phyloP scores from a whole-genome alignment of 2,329 filamentous ascomycete species.

The Fusarium oxysporum region DNA sequence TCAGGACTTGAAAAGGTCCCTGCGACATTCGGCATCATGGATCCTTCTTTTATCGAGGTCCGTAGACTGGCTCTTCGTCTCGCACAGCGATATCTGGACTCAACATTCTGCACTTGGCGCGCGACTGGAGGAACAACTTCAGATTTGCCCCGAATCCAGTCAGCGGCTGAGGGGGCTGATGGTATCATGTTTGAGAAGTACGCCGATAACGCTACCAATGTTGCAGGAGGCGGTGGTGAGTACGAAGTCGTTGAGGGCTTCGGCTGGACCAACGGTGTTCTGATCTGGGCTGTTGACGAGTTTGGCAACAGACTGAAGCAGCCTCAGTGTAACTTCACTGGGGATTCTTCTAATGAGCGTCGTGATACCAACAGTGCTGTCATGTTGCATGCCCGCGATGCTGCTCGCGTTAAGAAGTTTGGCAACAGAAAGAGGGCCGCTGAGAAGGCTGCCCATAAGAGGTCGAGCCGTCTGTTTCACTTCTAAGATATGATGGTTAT shows the following conservation, averaged over 20 bases:
- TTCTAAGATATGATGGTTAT: not conserved
- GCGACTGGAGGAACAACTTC: slow-evolving; percentile 72
- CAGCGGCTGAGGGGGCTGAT: slow-evolving; percentile 54
- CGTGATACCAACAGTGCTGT: slow-evolving; percentile 55
- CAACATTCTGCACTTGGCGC: slow-evolving; percentile 76
- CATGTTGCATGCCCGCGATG: slow-evolving; percentile 60
- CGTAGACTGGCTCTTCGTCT: slow-evolving; percentile 68
- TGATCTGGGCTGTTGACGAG: slow-evolving; percentile 73
- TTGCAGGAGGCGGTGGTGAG: slow-evolving; percentile 73
- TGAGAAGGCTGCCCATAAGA: slow-evolving; percentile 25
- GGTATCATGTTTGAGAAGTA: slow-evolving; percentile 81
- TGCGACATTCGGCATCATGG: slow-evolving; percentile 63
- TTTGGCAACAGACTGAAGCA: slow-evolving; percentile 67
- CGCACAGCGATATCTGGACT: slow-evolving; percentile 74
- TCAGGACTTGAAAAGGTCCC: slow-evolving; percentile 70
- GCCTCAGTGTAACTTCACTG: slow-evolving; percentile 67
- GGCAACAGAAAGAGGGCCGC: slow-evolving; percentile 41
- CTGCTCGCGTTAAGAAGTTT: slow-evolving; percentile 62
- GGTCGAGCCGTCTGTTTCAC: slow-evolving; percentile 27
- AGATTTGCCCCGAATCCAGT: slow-evolving; percentile 61
- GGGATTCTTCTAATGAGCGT: slow-evolving; percentile 53
- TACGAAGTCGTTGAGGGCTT: slow-evolving; percentile 78
- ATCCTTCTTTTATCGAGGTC: slow-evolving; percentile 65
- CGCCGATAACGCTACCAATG: slow-evolving; percentile 68
- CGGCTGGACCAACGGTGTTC: slow-evolving; percentile 76